These are phyloP conservation scores for Calonectria naviculata DNA, from an alignment of 2,329 filamentous ascomycete genomes.

Conservation along the genomic window DNA sequence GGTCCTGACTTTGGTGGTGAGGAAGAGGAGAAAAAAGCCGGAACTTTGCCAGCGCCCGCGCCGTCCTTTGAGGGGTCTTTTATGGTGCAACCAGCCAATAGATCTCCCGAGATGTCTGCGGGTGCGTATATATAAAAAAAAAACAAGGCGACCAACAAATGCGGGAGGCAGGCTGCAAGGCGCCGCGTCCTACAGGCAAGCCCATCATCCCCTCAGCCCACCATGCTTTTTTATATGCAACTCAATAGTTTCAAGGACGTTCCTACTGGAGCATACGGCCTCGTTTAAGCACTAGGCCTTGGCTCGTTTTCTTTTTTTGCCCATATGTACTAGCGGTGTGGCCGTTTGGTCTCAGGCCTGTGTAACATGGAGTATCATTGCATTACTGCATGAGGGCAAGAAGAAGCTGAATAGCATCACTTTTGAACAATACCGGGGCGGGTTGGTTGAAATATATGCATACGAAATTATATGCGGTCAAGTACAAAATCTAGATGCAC, in stretches of 20 bases:
- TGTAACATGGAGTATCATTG: neutral
- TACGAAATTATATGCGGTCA: neutral
- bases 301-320: neutral
- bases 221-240: neutral
- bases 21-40: neutral
- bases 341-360: neutral
- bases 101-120: too few relatives aligned
- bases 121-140: neutral
- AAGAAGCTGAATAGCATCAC: too few relatives aligned
- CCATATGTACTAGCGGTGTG: neutral
- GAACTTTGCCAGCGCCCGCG: neutral
- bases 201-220: neutral
- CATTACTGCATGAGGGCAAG: too few relatives aligned
- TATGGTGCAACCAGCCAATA: neutral
- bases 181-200: neutral
- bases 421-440: neutral
- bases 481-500: neutral
- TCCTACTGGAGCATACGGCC: neutral
- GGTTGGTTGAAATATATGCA: neutral
- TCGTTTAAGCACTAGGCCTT: neutral
- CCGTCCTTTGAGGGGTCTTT: neutral
- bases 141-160: neutral
- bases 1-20: neutral
- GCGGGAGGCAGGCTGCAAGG: neutral
- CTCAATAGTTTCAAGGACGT: neutral